Evolutionary conservation across 345 rosid genomes (phyloP).

Genomic region (Cardiospermum halicacabum): DNA sequence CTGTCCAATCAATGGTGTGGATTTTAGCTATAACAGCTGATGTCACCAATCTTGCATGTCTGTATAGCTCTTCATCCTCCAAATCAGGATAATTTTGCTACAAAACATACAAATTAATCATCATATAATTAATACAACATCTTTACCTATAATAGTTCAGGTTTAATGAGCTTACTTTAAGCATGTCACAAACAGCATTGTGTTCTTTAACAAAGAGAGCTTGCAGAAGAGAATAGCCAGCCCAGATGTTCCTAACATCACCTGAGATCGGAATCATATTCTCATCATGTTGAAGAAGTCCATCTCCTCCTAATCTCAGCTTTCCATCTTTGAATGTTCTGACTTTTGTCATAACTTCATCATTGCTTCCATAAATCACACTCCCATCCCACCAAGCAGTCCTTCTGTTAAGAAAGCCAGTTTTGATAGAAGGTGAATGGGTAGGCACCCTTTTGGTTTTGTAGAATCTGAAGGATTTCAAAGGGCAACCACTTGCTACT

Average conservation of each 20-base stretch:
- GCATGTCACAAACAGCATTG: constrained; percentile 61
- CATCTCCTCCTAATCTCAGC: constrained; percentile 48
- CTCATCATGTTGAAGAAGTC: constrained; percentile 51
- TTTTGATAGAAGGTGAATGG: constrained; percentile 28
- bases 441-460: constrained; percentile 46
- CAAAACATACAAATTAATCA: background rate
- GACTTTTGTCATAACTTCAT: constrained; percentile 58
- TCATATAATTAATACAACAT: background rate
- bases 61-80: constrained; percentile 62
- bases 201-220: constrained; percentile 72
- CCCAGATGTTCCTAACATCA: constrained; percentile 75
- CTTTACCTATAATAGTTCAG: too few species aligned
- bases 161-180: constrained; percentile 57
- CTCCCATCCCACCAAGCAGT: constrained; percentile 94
- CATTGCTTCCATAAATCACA: constrained; percentile 68
- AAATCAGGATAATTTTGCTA: constrained; percentile 48
- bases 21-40: constrained; percentile 79
- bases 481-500: constrained; percentile 49
- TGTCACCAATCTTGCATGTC: constrained; percentile 63
- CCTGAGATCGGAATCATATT: constrained; percentile 68
- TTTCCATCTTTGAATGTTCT: constrained; percentile 72
- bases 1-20: constrained; percentile 87
- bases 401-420: constrained; percentile 55
- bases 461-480: constrained; percentile 58
- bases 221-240: constrained; percentile 67